Evolutionary conservation across 495 filamentous ascomycete species (phyloP).

Genomic region (Neurospora sp.): DNA sequence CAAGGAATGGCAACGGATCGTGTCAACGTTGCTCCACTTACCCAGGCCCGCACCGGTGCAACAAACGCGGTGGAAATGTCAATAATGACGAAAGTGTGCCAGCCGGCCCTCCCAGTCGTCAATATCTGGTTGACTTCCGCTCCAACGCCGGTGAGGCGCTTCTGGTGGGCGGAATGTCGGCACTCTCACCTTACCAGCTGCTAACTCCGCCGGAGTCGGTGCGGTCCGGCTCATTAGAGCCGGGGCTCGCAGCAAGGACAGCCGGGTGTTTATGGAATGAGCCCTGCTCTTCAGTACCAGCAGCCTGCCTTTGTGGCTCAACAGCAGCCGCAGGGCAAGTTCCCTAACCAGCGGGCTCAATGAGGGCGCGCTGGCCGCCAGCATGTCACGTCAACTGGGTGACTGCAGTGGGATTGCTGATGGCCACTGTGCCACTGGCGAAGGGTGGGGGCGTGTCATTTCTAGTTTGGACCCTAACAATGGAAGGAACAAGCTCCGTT

Average conservation of each 20-base stretch:
- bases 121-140: too few species aligned
- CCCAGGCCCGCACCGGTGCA: too few species aligned
- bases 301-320: slow-evolving; percentile 49
- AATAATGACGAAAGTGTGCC: too few species aligned
- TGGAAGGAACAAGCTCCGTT: not conserved
- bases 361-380: slow-evolving; percentile 9
- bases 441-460: not conserved
- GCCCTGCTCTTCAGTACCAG: slow-evolving; percentile 54
- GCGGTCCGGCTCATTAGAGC: too few species aligned
- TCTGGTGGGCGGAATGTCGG: too few species aligned
- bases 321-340: slow-evolving; percentile 63
- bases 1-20: too few species aligned
- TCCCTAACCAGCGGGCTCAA: slow-evolving; percentile 22
- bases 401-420: not conserved
- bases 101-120: too few species aligned
- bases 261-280: slow-evolving; percentile 52
- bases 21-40: too few species aligned
- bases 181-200: too few species aligned
- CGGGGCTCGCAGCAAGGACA: slow-evolving; percentile 64
- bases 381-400: not conserved
- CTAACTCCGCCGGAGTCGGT: too few species aligned
- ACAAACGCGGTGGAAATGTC: too few species aligned
- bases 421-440: not conserved
- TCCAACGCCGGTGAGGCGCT: too few species aligned
- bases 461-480: not conserved